Percentiles rank a stretch among this genome's conserved stretches.
These are phyloP conservation scores for Solanum lycopersicoides DNA, from an alignment of 257 asterid genomes.

Conservation along the genomic window DNA sequence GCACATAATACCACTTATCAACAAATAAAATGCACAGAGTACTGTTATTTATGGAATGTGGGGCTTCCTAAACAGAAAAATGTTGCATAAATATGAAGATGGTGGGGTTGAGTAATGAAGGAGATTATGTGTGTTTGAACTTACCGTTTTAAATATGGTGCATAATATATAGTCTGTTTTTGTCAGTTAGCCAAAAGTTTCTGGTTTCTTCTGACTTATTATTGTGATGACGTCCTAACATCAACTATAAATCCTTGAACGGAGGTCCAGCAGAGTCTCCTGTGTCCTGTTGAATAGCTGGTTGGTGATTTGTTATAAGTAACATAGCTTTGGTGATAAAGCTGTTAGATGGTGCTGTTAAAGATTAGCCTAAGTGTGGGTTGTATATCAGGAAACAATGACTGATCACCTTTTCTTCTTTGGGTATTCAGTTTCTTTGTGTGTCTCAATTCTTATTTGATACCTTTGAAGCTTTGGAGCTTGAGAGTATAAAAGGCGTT, in stretches of 20 bases:
- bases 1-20: not conserved
- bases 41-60: not conserved
- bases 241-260: not conserved
- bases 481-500: not conserved
- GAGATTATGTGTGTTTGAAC: not conserved
- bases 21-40: not conserved
- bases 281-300: not conserved
- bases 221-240: not conserved
- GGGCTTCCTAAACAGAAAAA: not conserved
- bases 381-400: not conserved
- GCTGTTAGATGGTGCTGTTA: not conserved
- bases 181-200: too few relatives aligned
- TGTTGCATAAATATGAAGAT: not conserved
- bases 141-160: not conserved
- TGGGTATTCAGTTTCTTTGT: not conserved
- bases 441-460: not conserved
- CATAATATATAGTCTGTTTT: not conserved
- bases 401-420: not conserved
- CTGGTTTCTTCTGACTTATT: too few relatives aligned
- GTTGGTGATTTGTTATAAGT: not conserved
- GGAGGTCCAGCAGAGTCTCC: not conserved
- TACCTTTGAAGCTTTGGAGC: not conserved
- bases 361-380: not conserved
- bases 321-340: not conserved
- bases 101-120: not conserved